These are phyloP conservation scores for Zizania palustris DNA, from an alignment of 202 grass and related monocot genomes.

Conservation along the genomic window DNA sequence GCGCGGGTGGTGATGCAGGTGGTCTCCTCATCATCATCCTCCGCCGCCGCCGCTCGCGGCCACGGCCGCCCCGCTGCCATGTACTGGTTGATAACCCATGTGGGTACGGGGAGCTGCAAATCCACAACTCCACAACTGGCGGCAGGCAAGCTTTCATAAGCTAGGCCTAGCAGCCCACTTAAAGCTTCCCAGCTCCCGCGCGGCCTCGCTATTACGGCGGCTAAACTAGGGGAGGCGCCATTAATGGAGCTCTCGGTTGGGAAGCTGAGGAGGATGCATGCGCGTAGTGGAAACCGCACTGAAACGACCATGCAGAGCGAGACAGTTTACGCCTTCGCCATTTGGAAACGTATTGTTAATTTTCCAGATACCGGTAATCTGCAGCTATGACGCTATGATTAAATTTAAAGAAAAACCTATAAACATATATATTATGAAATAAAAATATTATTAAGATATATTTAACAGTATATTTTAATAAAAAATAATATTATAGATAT, in stretches of 20 bases:
- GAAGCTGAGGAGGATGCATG: background rate
- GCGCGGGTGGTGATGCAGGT: constrained; percentile 38
- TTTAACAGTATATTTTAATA: too few species aligned
- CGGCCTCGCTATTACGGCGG: background rate
- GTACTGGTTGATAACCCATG: constrained; percentile 77
- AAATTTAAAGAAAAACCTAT: too few species aligned
- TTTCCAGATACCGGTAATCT: too few species aligned
- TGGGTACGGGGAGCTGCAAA: background rate
- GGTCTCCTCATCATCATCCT: background rate
- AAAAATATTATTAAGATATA: too few species aligned
- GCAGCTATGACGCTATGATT: too few species aligned
- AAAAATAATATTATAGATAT: too few species aligned
- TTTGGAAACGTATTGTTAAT: constrained; percentile 29
- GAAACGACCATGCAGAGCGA: constrained; percentile 35
- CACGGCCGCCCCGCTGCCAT: constrained; percentile 40
- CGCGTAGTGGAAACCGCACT: constrained; percentile 23
- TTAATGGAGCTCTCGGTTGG: constrained; percentile 56
- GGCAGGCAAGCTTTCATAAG: background rate
- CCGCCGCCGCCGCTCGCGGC: constrained; percentile 20
- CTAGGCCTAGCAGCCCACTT: background rate
- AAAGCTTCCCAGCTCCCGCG: background rate
- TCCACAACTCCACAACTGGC: background rate
- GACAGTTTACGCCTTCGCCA: constrained; percentile 51
- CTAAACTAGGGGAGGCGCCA: constrained; percentile 52
- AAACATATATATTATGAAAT: too few species aligned